phyloP scores from a whole-genome alignment of 2,329 filamentous ascomycete genomes.

The Coniochaeta sp. region DNA sequence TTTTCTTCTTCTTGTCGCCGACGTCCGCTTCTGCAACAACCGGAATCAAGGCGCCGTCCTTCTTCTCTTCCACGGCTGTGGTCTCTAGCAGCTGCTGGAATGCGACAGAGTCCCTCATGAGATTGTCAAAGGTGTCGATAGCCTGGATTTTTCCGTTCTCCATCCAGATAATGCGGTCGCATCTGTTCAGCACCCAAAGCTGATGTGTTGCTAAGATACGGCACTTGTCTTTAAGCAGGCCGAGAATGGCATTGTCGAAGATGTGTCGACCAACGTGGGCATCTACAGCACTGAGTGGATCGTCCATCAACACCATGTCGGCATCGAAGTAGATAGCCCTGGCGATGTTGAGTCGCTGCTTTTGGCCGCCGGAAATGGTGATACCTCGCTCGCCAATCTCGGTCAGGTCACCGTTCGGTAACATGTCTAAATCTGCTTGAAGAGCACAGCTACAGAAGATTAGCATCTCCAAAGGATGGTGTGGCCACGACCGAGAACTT shows the following conservation, averaged over 20 bases:
- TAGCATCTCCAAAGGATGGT: background rate
- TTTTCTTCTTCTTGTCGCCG: slow-evolving; percentile 44
- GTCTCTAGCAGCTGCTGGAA: slow-evolving; percentile 84
- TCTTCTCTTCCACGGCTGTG: slow-evolving; percentile 63
- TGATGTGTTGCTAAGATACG: slow-evolving; percentile 91
- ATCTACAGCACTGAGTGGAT: slow-evolving; percentile 61
- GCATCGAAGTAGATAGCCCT: slow-evolving; percentile 66
- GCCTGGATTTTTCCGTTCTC: slow-evolving; percentile 77
- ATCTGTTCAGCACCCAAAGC: slow-evolving; percentile 83
- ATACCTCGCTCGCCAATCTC: slow-evolving; percentile 96
- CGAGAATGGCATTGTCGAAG: slow-evolving; percentile 90
- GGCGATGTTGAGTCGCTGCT: slow-evolving; percentile 91
- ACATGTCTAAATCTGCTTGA: slow-evolving; percentile 78
- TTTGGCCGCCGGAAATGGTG: slow-evolving; percentile 90
- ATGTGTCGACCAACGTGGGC: slow-evolving; percentile 67
- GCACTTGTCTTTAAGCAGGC: slow-evolving; percentile 81
- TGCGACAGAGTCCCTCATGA: slow-evolving; percentile 70
- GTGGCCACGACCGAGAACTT: slow-evolving; percentile 23
- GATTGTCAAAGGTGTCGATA: slow-evolving; percentile 80
- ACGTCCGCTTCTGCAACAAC: slow-evolving; percentile 33
- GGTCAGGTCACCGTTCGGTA: slow-evolving; percentile 81
- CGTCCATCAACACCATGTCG: slow-evolving; percentile 62
- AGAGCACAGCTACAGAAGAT: slow-evolving; percentile 58
- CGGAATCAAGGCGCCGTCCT: background rate
- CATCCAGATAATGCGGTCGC: slow-evolving; percentile 91